Conservation (phyloP, 1,284 basidiomycete species). For the Ustilago crameri region DNA sequence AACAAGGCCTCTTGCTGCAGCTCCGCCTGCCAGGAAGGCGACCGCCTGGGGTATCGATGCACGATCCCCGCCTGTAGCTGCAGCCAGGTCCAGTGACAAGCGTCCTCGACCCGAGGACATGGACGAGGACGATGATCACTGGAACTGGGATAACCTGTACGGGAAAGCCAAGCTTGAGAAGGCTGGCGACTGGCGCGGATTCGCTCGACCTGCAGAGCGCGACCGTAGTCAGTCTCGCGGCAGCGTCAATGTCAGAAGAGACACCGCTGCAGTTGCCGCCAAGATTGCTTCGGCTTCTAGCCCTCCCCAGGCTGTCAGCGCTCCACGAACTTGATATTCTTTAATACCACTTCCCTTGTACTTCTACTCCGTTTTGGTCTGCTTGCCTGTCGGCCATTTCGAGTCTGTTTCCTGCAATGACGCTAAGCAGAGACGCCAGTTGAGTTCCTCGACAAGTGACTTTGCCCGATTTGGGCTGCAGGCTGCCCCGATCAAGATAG, state of each 20-base stretch:
- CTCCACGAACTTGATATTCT: slow-evolving; percentile 28
- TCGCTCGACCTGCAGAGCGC: slow-evolving; percentile 38
- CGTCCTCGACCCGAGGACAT: slow-evolving; percentile 39
- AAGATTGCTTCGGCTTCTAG: slow-evolving; percentile 14
- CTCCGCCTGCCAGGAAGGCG: slow-evolving; percentile 29
- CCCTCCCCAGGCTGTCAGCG: slow-evolving; percentile 25
- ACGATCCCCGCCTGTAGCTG: slow-evolving; percentile 20
- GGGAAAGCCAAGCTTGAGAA: slow-evolving; percentile 48
- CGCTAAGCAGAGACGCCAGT: no score
- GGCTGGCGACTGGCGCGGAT: slow-evolving; percentile 49
- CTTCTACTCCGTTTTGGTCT: neutral
- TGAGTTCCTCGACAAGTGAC: neutral
- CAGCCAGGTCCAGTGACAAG: slow-evolving; percentile 24
- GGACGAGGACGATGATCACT: slow-evolving; percentile 50
- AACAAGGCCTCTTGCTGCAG: slow-evolving; percentile 9
- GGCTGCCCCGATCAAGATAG: neutral
- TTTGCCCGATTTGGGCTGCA: neutral
- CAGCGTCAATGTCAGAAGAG: slow-evolving; percentile 16
- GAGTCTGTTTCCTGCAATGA: no score
- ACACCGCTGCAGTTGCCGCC: slow-evolving; percentile 10
- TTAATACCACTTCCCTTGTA: slow-evolving; percentile 4
- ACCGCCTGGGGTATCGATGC: slow-evolving; percentile 50
- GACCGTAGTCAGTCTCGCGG: slow-evolving; percentile 16
- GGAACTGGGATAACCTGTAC: slow-evolving; percentile 52
- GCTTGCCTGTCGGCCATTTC: neutral